These are phyloP conservation scores for Colletotrichum lentis DNA, from an alignment of 2,329 filamentous ascomycete species.

Conservation along the genomic window DNA sequence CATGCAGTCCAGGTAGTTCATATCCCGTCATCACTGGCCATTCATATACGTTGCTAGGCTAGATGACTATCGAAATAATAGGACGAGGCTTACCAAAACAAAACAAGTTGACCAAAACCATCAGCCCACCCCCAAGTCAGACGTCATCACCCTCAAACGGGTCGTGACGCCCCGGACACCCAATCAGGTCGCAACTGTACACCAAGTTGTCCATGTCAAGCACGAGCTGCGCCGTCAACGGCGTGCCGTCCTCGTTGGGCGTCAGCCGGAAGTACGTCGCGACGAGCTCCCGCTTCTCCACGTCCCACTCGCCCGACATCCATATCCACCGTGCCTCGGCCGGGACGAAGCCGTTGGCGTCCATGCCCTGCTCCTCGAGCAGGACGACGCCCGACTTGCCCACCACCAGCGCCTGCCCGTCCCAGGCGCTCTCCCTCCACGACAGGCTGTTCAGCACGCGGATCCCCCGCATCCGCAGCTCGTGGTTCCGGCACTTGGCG, in stretches of 20 bases:
- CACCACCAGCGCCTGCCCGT: constrained; percentile 31
- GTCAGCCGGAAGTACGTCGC: constrained; percentile 29
- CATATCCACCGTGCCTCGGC: constrained; percentile 36
- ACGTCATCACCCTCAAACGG: background rate
- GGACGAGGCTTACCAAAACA: too few species aligned
- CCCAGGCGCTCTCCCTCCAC: constrained; percentile 37
- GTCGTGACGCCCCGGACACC: constrained; percentile 14
- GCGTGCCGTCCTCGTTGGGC: constrained; percentile 21
- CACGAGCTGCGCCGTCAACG: background rate
- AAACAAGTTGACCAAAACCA: too few species aligned
- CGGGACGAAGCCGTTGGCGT: constrained; percentile 32
- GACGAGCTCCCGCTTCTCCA: constrained; percentile 25
- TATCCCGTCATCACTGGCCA: too few species aligned
- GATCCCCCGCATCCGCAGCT: constrained; percentile 34
- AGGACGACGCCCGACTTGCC: constrained; percentile 37
- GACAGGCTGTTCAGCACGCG: constrained; percentile 30
- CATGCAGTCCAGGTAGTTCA: too few species aligned
- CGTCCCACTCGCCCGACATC: constrained; percentile 33
- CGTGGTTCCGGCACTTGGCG: constrained; percentile 38
- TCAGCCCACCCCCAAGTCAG: background rate
- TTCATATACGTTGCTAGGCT: too few species aligned
- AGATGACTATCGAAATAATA: too few species aligned
- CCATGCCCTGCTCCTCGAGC: constrained; percentile 38
- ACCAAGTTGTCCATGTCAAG: constrained; percentile 26
- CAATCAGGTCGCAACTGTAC: constrained; percentile 12